Percentiles rank a stretch among this genome's conserved stretches.
Evolutionary conservation across 2,329 filamentous ascomycete species (phyloP).

Genomic region (Pseudohalonectria lignicola): DNA sequence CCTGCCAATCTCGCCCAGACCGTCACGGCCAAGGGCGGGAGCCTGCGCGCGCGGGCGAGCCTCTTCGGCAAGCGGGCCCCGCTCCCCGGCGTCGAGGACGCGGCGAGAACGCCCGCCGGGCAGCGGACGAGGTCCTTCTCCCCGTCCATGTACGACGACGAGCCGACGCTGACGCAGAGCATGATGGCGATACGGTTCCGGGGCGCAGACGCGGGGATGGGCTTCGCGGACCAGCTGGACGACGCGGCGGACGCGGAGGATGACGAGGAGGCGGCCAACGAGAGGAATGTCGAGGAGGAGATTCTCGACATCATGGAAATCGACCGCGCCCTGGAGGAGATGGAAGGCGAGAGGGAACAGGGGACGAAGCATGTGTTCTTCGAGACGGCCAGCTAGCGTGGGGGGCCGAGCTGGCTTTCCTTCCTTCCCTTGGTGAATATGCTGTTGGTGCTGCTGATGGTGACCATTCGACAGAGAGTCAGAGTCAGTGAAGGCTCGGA

Average conservation of each 20-base stretch:
- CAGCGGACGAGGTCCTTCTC: not conserved
- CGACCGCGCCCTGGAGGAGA: constrained; percentile 44
- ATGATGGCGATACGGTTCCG: constrained; percentile 12
- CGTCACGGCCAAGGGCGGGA: constrained; percentile 22
- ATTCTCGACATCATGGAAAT: constrained; percentile 57
- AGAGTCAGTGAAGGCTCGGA: not conserved
- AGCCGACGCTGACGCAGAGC: constrained; percentile 12
- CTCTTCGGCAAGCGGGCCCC: constrained; percentile 1
- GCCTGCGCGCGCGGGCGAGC: constrained; percentile 1
- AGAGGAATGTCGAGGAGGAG: constrained; percentile 45
- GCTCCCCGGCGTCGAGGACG: not conserved
- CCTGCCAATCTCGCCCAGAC: constrained; percentile 39
- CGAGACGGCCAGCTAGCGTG: constrained; percentile 10
- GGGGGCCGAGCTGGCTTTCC: too few species aligned
- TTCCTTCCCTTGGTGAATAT: too few species aligned
- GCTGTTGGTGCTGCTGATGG: not conserved
- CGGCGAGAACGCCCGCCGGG: not conserved
- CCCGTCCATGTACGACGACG: constrained; percentile 12
- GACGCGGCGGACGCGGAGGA: constrained; percentile 41
- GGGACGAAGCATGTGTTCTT: constrained; percentile 23
- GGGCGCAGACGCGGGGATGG: constrained; percentile 22
- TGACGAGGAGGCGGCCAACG: constrained; percentile 32
- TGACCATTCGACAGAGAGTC: not conserved
- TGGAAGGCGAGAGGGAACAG: constrained; percentile 37
- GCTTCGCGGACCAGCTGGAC: constrained; percentile 39